Evolutionary conservation across 148 eudicot species (phyloP), one percentile per base, ranked within the genome.

Genomic region (Agrostemma githago): DNA sequence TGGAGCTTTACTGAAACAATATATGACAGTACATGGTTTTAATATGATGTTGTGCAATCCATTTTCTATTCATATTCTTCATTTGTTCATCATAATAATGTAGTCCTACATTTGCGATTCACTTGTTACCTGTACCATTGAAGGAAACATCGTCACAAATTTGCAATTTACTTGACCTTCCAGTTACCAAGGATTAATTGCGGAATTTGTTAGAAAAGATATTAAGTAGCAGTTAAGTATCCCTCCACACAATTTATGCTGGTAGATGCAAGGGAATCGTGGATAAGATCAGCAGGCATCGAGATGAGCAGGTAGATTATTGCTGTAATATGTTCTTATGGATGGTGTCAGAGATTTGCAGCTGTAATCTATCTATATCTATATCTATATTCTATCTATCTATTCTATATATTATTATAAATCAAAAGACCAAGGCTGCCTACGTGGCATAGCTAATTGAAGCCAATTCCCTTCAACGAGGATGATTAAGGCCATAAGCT

Each of bases 141-240:
- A 9, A 68, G 43, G 51, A 70, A 71, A 71, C 14, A 37, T 67
- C 41, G 51, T 72, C 60, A 51, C 37, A 51, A 41, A 14, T 51
- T 51, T 53, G 72, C 38, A 51, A 51, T 19, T 69, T 70, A 34
- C 61, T 21, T 20, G 72, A 70, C 26, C 17, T 70, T 70, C 16
- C 72, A 70, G 72, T 53, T 34, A 70, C 72, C 39, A 5, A 44
- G 46, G 7, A 44, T 37, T 67, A 40, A 15, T 10, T 15, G 3
- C 66, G 11, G 66, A 62, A 34, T 62, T 62, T 39, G 61, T 38
- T 38, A 71, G 63, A 57, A 48, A 3, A 16, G 12, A 39, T 37
- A 53, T 4, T 4, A 62, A 16, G 5, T 26, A 40, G 53, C 17
- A 66, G 51, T 48, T 39, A 40, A 70, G 9, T 19, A 40, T 57